These are phyloP conservation scores for Podospora fimiseda DNA, from an alignment of 495 filamentous ascomycete genomes.

Conservation along the genomic window DNA sequence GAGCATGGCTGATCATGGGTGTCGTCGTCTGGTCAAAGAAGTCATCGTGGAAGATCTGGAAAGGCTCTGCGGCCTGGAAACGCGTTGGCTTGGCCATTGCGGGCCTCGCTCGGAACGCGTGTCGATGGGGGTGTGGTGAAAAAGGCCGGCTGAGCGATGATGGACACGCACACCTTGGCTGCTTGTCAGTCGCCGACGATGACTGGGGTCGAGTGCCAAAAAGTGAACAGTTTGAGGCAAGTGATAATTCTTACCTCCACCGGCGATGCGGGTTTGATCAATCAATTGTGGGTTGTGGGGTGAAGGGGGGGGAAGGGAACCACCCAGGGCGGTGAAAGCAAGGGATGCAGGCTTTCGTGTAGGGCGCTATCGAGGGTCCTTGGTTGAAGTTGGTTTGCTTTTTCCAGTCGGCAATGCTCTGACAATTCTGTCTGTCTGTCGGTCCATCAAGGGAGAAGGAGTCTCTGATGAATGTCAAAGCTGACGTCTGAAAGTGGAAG, in stretches of 20 bases:
- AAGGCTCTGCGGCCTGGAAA: slow-evolving; percentile 45
- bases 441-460: not conserved
- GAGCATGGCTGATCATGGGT: slow-evolving; percentile 43
- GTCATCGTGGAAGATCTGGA: slow-evolving; percentile 61
- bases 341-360: not conserved
- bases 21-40: slow-evolving; percentile 38
- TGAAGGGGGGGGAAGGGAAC: not conserved
- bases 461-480: slow-evolving; percentile 5
- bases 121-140: slow-evolving; percentile 2
- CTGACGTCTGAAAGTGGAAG: slow-evolving; percentile 5
- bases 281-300: slow-evolving; percentile 21
- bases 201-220: not conserved
- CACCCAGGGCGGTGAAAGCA: not conserved
- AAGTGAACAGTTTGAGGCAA: slow-evolving; percentile 3
- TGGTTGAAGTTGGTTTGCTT: too few species aligned
- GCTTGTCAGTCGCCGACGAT: slow-evolving; percentile 3
- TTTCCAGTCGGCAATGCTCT: slow-evolving; percentile 1
- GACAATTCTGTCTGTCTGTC: not conserved
- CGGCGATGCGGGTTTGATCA: slow-evolving; percentile 19
- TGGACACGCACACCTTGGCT: not conserved
- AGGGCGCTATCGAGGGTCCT: slow-evolving; percentile 7
- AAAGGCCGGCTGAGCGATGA: not conserved
- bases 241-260: slow-evolving; percentile 16
- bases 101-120: slow-evolving; percentile 10
- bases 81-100: slow-evolving; percentile 55